Evolutionary conservation across 179 eudicot genomes (phyloP).

Genomic region (Carnegiea gigantea): DNA sequence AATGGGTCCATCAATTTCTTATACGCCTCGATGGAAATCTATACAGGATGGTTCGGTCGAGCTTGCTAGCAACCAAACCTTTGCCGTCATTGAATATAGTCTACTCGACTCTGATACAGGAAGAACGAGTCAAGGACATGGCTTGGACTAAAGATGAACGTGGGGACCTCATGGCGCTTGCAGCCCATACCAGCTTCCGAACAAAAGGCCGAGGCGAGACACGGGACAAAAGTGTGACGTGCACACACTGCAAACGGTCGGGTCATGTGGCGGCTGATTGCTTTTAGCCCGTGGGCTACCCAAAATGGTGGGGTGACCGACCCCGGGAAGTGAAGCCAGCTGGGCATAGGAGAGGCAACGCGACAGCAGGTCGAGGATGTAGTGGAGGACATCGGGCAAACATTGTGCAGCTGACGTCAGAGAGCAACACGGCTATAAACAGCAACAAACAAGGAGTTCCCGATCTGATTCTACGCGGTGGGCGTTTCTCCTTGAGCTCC

Average conservation of each 20-base stretch:
- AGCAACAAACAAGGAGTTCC: no score
- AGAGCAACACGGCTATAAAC: no score
- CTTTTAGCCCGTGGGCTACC: no score
- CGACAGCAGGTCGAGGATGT: no score
- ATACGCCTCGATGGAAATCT: not conserved
- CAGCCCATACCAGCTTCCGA: not conserved
- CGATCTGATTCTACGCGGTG: no score
- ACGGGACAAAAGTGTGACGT: not conserved
- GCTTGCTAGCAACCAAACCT: not conserved
- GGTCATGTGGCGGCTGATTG: not conserved
- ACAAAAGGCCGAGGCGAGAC: not conserved
- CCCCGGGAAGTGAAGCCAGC: no score
- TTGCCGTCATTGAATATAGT: not conserved
- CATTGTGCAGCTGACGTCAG: no score
- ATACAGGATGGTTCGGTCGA: not conserved
- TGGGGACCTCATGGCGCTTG: not conserved
- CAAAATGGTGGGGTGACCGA: no score
- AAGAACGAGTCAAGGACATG: not conserved
- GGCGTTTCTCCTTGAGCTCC: no score
- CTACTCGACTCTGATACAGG: slow-evolving; percentile 2
- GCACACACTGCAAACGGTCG: not conserved
- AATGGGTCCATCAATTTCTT: not conserved
- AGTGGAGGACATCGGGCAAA: no score
- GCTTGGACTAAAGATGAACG: not conserved
- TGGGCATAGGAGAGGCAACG: no score